phyloP scores from a whole-genome alignment of 306 rosid genomes.

The Trifolium repens region DNA sequence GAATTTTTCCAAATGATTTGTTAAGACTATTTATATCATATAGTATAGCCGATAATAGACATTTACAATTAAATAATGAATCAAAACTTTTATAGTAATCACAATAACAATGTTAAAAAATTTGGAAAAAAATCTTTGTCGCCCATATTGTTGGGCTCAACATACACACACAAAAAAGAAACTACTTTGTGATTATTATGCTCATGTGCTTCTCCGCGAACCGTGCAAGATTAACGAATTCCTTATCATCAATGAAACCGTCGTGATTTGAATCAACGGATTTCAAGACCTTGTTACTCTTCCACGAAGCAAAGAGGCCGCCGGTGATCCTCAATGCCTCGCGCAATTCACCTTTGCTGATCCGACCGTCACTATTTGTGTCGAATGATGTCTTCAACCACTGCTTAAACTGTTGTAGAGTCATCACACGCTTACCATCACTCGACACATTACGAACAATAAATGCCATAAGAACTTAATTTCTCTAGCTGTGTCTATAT shows the following conservation, averaged over 20 bases:
- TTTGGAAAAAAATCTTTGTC: neutral
- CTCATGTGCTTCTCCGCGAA: constrained; percentile 41
- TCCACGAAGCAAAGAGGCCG: constrained; percentile 29
- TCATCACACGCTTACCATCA: constrained; percentile 45
- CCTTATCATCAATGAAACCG: constrained; percentile 37
- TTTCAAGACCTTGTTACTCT: constrained; percentile 6
- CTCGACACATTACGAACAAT: neutral
- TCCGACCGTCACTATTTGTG: constrained; percentile 30
- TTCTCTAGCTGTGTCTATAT: neutral
- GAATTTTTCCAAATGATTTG: no score
- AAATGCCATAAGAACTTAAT: constrained; percentile 31
- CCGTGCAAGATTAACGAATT: constrained; percentile 35
- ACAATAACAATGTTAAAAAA: neutral
- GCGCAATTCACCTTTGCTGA: constrained; percentile 34
- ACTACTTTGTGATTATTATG: constrained; percentile 37
- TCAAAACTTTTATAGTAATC: neutral
- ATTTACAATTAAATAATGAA: neutral
- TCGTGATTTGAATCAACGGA: constrained; percentile 32
- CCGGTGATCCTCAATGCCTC: constrained; percentile 21
- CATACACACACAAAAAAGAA: neutral
- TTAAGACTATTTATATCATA: neutral
- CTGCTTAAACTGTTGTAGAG: constrained; percentile 37
- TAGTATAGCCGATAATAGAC: neutral
- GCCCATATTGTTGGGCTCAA: neutral
- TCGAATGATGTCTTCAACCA: constrained; percentile 44